phyloP scores from a whole-genome alignment of 2,329 filamentous ascomycete species.

The Akanthomyces uredinophilus region DNA sequence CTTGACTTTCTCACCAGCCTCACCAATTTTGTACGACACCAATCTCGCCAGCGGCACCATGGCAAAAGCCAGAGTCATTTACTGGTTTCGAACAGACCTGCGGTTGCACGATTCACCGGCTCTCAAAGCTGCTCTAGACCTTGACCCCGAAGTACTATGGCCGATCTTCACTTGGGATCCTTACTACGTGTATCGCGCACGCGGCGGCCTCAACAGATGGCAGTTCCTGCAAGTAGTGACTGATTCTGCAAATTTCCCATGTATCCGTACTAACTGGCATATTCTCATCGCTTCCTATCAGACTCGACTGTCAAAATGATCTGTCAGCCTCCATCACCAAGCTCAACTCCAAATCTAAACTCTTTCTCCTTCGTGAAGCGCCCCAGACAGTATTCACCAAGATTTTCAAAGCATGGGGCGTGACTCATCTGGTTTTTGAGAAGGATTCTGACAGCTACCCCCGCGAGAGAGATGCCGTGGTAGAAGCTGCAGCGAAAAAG shows the following conservation, averaged over 20 bases:
- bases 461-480: constrained; percentile 54
- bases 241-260: neutral
- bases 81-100: constrained; percentile 76
- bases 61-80: constrained; percentile 50
- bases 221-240: constrained; percentile 53
- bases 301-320: constrained; percentile 68
- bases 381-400: constrained; percentile 68
- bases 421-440: constrained; percentile 74
- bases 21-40: neutral
- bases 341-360: constrained; percentile 64
- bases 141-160: constrained; percentile 64
- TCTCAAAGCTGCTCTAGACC: constrained; percentile 63
- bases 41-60: constrained; percentile 19
- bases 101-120: constrained; percentile 74
- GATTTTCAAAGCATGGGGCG: constrained; percentile 66
- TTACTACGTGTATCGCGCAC: constrained; percentile 69
- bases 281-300: constrained; percentile 22
- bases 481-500: constrained; percentile 54
- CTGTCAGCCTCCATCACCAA: constrained; percentile 62
- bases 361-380: constrained; percentile 67
- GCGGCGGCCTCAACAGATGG: constrained; percentile 69
- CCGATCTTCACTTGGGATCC: constrained; percentile 79
- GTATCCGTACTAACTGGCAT: neutral
- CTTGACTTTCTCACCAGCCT: neutral
- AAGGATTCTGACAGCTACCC: constrained; percentile 73